phyloP scores from a whole-genome alignment of 192 early-diverging fungal species.

The Gigaspora rosea region DNA sequence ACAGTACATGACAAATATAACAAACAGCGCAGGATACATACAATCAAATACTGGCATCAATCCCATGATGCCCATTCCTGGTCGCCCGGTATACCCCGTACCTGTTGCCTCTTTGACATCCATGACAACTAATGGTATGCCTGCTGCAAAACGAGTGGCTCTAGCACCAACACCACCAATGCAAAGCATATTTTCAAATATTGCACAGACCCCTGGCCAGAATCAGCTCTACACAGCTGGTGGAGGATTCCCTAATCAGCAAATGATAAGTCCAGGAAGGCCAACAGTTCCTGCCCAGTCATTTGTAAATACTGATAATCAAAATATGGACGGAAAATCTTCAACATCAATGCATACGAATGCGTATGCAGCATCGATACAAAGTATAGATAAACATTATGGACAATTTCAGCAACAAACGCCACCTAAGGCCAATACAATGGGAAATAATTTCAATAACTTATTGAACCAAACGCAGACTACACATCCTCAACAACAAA shows the following conservation, averaged over 20 bases:
- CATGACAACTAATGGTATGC: conserved; percentile 26
- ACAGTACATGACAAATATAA: conserved; percentile 5
- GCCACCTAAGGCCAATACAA: background rate
- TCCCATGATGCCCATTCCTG: conserved; percentile 18
- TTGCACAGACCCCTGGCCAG: background rate
- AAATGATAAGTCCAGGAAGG: conserved; percentile 16
- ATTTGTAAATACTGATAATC: conserved; percentile 6
- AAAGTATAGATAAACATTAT: conserved; percentile 29
- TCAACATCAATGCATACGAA: conserved; percentile 6
- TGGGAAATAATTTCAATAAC: conserved; percentile 19
- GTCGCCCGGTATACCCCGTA: conserved; percentile 15
- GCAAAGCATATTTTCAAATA: conserved; percentile 20
- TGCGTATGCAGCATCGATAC: conserved; percentile 20
- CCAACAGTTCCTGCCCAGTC: background rate
- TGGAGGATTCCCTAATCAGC: background rate
- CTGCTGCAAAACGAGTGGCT: conserved; percentile 27
- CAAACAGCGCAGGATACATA: conserved; percentile 6
- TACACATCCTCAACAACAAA: conserved; percentile 7
- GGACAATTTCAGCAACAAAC: conserved; percentile 18
- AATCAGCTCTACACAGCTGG: conserved; percentile 24
- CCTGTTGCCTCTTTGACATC: conserved; percentile 25
- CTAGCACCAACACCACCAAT: background rate
- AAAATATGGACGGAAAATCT: conserved; percentile 18
- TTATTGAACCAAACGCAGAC: conserved; percentile 11
- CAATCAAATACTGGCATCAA: background rate